Conservation (phyloP, 805 yeast species). For the Candida ficus region DNA sequence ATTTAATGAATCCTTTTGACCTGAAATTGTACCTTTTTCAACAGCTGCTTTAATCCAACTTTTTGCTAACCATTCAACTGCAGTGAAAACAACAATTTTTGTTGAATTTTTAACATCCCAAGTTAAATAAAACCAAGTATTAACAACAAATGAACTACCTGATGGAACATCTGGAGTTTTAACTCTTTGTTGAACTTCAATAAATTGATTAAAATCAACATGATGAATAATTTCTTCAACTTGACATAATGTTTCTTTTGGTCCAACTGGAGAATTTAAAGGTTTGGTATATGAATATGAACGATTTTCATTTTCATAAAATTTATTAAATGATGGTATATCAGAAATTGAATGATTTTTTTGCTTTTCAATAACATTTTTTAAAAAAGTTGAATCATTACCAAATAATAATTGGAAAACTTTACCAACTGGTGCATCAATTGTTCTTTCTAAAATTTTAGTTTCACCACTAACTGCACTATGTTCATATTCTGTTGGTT, state of each 20-base stretch:
- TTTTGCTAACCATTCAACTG: slow-evolving; percentile 66
- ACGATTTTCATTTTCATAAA: slow-evolving; percentile 33
- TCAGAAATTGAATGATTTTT: slow-evolving; percentile 58
- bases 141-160: slow-evolving; percentile 61
- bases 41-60: slow-evolving; percentile 77
- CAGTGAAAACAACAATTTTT: slow-evolving; percentile 44
- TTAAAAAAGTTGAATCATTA: slow-evolving; percentile 41
- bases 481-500: slow-evolving; percentile 43
- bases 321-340: slow-evolving; percentile 34
- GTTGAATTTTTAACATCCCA: slow-evolving; percentile 63
- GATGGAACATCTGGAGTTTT: slow-evolving; percentile 82
- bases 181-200: slow-evolving; percentile 51
- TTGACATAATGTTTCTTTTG: slow-evolving; percentile 65
- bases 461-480: slow-evolving; percentile 44
- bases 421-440: slow-evolving; percentile 62
- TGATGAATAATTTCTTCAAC: slow-evolving; percentile 56
- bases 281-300: slow-evolving; percentile 59
- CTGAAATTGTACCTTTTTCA: slow-evolving; percentile 68
- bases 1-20: slow-evolving; percentile 57
- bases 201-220: slow-evolving; percentile 41
- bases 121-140: slow-evolving; percentile 49
- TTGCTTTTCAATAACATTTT: slow-evolving; percentile 47
- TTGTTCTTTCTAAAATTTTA: slow-evolving; percentile 45
- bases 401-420: slow-evolving; percentile 61
- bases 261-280: slow-evolving; percentile 63